Percentiles rank a stretch among this genome's conserved stretches.
Conservation (phyloP, 768 basidiomycete genomes). For the Russula abietina region DNA sequence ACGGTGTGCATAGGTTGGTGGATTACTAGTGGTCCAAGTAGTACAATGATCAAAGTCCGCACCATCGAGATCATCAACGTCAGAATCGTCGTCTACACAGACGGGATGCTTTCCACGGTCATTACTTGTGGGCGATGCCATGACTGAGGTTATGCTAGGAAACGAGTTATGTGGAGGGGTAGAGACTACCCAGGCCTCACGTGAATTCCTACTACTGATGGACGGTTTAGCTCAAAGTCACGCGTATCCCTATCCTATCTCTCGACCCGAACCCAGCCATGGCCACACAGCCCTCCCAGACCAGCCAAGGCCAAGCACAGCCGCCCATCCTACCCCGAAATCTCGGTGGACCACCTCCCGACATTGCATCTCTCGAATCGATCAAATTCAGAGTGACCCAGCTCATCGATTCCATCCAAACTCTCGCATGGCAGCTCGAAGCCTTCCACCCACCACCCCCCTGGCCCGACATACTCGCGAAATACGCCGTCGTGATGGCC, state of each 20-base stretch:
- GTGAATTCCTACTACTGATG: conserved; percentile 12
- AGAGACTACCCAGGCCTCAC: conserved; percentile 1
- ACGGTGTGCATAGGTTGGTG: conserved; percentile 14
- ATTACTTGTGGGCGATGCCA: conserved; percentile 9
- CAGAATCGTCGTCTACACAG: conserved; percentile 38
- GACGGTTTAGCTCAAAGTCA: neutral
- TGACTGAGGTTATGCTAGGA: neutral
- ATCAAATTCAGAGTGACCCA: conserved; percentile 71
- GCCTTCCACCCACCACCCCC: conserved; percentile 52
- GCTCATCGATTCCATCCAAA: conserved; percentile 70
- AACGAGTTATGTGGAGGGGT: neutral
- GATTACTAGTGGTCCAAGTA: conserved; percentile 1
- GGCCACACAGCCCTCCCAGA: neutral
- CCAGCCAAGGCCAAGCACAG: neutral
- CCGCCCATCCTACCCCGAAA: conserved; percentile 5
- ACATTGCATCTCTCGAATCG: conserved; percentile 49
- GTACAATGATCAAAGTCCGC: conserved; percentile 13
- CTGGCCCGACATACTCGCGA: conserved; percentile 83
- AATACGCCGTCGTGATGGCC: conserved; percentile 79
- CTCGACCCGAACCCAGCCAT: neutral
- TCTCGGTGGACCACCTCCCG: conserved; percentile 12
- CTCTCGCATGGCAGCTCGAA: conserved; percentile 59
- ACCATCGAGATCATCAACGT: conserved; percentile 68
- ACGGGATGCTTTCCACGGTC: conserved; percentile 9
- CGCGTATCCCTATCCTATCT: neutral